Evolutionary conservation across 768 basidiomycete genomes (phyloP), one percentile per base, ranked within the genome.

Genomic region (Lactarius vividus): DNA sequence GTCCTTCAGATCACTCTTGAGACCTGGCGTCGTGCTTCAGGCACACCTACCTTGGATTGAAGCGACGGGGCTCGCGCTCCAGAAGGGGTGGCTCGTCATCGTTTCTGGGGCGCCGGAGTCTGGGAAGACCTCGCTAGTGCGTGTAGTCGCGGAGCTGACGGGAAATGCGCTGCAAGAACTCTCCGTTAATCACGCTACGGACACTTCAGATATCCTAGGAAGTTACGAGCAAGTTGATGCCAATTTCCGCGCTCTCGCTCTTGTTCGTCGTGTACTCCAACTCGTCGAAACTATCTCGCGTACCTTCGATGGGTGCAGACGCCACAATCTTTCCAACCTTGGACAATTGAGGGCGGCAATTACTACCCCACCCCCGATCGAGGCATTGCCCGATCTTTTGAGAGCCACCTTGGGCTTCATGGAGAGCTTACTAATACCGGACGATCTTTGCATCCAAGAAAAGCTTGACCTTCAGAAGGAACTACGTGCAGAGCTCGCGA

Each of bases 151-250:
- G 39, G 77, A 84, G 59, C 77, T 88, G 42, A 84, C 85, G 39
- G 96, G 97, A 29, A 82, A 85, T 59, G 54, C 75, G 28, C 81
- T 98, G 1, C 81, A 80, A 26, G 92, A 94, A 74, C 82, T 97
- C 56, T 80, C 86, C 20, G 80, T 98, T 73, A 96, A 91, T 74
- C 88, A 84, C 64, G 88, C 92, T 8, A 94, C 92, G 2, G 97
- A 99, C 74, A 92, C 95, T 1, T 88, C 88, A 75, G 97, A 99
- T 76, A 88, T 99, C 39, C 78, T 99, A 53, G 97, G 97, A 39
- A 90, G 92, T 74, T 98, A 98, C 73, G 97, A 99, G 76, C 96
- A 98, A 77, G 85, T 89, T 31, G 91, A 94, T 74, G 61, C 73
- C 42, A 76, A 75, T n/a, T 77, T 79, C 40, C 81, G 80, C 33